Conservation (phyloP, 2,329 filamentous ascomycete genomes). For the Mycogone perniciosa region DNA sequence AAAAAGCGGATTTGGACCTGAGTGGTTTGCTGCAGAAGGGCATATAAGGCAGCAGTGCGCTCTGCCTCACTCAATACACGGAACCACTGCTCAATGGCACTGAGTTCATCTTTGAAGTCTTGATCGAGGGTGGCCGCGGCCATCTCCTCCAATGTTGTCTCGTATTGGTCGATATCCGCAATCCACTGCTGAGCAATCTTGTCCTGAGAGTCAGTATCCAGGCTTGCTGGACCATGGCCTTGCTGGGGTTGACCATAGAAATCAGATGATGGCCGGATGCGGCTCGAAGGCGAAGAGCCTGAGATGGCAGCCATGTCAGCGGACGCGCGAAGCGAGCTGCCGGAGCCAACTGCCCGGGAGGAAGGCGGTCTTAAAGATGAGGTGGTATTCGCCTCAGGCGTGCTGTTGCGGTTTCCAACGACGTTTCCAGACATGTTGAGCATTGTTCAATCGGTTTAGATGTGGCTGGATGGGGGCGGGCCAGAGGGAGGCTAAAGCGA, state of each 20-base stretch:
- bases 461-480: constrained; percentile 10
- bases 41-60: constrained; percentile 89
- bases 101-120: constrained; percentile 98
- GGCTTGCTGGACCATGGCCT: constrained; percentile 58
- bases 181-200: constrained; percentile 98
- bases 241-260: constrained; percentile 77
- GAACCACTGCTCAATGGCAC: constrained; percentile 99
- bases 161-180: constrained; percentile 96
- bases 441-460: constrained; percentile 31
- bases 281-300: constrained; percentile 59
- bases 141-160: constrained; percentile 99
- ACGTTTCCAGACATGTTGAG: constrained; percentile 62
- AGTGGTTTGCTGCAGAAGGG: constrained; percentile 93
- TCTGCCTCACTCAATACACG: constrained; percentile 94
- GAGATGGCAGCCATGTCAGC: constrained; percentile 88
- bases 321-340: constrained; percentile 85
- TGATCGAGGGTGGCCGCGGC: constrained; percentile 96
- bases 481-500: neutral
- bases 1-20: constrained; percentile 99
- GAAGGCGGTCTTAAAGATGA: constrained; percentile 77
- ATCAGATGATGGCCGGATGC: constrained; percentile 90
- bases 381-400: constrained; percentile 79
- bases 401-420: constrained; percentile 89
- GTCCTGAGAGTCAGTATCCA: constrained; percentile 77
- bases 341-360: constrained; percentile 68